phyloP scores from a whole-genome alignment of 2,329 filamentous ascomycete genomes.

The Parastagonospora nodorum region DNA sequence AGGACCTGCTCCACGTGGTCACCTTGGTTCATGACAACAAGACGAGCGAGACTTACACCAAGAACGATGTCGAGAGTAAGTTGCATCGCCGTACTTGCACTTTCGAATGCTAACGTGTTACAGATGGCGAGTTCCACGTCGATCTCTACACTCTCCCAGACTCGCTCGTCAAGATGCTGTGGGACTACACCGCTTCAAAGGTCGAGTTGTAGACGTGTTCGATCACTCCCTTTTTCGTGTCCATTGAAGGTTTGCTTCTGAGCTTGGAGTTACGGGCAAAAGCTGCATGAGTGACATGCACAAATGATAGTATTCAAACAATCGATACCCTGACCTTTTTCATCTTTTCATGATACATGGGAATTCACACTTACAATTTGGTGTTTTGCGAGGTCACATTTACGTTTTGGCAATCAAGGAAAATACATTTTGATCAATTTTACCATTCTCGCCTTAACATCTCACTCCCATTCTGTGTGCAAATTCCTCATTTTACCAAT shows the following conservation, averaged over 20 bases:
- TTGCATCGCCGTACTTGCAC: conserved; percentile 19
- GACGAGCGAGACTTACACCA: conserved; percentile 89
- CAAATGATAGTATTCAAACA: too few species aligned
- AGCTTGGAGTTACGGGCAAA: conserved; percentile 12
- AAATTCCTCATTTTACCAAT: too few species aligned
- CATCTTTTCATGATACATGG: too few species aligned
- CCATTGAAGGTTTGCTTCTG: not conserved
- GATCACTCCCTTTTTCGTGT: conserved; percentile 1
- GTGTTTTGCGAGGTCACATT: too few species aligned
- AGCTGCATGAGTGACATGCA: conserved; percentile 7
- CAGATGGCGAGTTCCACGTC: conserved; percentile 96
- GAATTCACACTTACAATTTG: too few species aligned
- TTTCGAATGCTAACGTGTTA: conserved; percentile 22
- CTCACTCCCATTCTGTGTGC: too few species aligned
- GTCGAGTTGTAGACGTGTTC: conserved; percentile 35
- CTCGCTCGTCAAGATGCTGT: conserved; percentile 85
- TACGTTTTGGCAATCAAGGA: too few species aligned
- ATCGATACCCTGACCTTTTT: too few species aligned
- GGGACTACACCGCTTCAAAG: conserved; percentile 72
- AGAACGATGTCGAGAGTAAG: conserved; percentile 94
- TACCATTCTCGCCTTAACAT: too few species aligned
- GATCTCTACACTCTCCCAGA: conserved; percentile 98
- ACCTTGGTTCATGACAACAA: conserved; percentile 99
- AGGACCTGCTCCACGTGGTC: conserved; percentile 91
- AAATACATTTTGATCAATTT: too few species aligned